phyloP scores from a whole-genome alignment of 768 basidiomycete species.

The Exidia glandulosa region DNA sequence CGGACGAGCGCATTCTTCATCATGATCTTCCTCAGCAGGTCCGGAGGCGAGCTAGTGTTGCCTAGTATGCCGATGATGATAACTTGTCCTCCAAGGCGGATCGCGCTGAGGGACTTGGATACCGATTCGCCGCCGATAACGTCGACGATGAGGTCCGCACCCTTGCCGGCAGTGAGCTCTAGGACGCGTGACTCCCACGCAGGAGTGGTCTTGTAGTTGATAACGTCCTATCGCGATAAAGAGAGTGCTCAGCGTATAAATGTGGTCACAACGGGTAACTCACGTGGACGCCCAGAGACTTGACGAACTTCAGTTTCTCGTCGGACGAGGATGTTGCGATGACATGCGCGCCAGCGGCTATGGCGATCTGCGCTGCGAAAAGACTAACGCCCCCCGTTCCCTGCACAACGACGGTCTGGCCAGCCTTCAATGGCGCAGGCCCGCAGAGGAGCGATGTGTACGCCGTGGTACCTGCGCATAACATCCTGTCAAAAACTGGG shows the following conservation, averaged over 20 bases:
- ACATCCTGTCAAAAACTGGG: neutral
- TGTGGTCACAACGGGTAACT: too few species aligned
- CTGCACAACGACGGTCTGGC: constrained; percentile 44
- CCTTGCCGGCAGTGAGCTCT: constrained; percentile 23
- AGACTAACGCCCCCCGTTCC: constrained; percentile 49
- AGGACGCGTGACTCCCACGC: constrained; percentile 48
- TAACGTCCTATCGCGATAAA: too few species aligned
- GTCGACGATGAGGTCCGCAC: constrained; percentile 32
- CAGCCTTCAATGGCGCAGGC: constrained; percentile 40
- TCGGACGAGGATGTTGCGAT: constrained; percentile 62
- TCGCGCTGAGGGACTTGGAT: constrained; percentile 28
- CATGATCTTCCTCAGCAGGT: neutral
- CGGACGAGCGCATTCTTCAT: neutral
- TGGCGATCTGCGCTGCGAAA: constrained; percentile 51
- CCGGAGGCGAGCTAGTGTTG: constrained; percentile 2
- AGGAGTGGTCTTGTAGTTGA: constrained; percentile 50
- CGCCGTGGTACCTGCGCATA: constrained; percentile 40
- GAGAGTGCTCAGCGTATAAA: too few species aligned
- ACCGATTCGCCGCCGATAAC: constrained; percentile 47
- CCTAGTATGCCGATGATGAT: constrained; percentile 42
- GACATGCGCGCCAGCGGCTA: constrained; percentile 50
- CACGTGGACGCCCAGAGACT: constrained; percentile 29
- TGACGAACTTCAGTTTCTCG: constrained; percentile 43
- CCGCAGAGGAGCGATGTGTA: constrained; percentile 45
- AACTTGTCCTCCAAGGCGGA: constrained; percentile 32